Evolutionary conservation across 108 stramenopile species (phyloP), one percentile per base, ranked within the genome.

Genomic region (Fragilaria crotonensis): DNA sequence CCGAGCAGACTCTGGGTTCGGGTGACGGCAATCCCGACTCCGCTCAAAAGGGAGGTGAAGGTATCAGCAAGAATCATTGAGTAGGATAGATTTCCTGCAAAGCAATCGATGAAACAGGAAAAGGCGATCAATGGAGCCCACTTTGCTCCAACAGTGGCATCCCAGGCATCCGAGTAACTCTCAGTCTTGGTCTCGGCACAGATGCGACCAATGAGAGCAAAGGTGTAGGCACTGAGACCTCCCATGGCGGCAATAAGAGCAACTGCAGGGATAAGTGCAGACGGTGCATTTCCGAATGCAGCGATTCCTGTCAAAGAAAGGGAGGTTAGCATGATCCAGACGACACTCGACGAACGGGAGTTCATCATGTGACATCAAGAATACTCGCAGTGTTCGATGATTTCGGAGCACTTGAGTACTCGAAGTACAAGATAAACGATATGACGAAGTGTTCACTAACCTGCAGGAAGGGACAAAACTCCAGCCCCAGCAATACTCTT

Each of bases 41-140:
- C 84, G 23, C 76, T 52, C 29, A 87, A 67, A n/a, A 97, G 67
- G 41, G 73, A 68, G n/a, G 71, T 71, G 59, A 85, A 78, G 14
- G 87, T 90, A 66, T 97, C 96, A 28, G 92, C 97, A 45, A 98
- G 83, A 79, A 98, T 98, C 83, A 98, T 93, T 51, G 82, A 82
- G 67, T 96, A 98, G 5, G 90, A 82, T 44, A 96, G 32, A 68
- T 80, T 94, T 33, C 87, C 96, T 11, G 67, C 64, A 72, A 92
- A 79, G 36, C 89, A 92, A 58, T 94, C 93, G 59, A 94, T 82
- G 1, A 90, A 86, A 21, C 90, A 93, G 0, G 89, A 79, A 23
- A 81, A 64, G 11, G 96, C 93, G 33, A 91, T 84, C 47, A 98
- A 61, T 80, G 84, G 82, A 21, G 81, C 66, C 5, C 83, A 68